phyloP scores from a whole-genome alignment of 352 stramenopile genomes.

The Phytophthora cactorum region DNA sequence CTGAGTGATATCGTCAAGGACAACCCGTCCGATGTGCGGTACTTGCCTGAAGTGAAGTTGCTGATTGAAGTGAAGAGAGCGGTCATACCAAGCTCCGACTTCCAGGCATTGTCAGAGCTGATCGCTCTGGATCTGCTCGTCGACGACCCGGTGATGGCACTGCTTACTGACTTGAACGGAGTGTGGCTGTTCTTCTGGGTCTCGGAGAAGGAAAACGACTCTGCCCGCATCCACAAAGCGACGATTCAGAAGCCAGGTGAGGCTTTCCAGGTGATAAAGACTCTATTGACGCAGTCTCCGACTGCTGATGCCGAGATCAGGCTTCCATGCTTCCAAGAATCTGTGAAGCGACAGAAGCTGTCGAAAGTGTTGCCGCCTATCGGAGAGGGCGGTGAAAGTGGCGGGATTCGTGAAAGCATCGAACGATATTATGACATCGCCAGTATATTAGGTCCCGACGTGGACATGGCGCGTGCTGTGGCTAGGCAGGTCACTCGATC shows the following conservation, averaged over 20 bases:
- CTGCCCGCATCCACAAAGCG: constrained; percentile 26
- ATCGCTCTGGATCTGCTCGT: constrained; percentile 48
- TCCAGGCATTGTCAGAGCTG: constrained; percentile 48
- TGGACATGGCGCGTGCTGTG: too few relatives aligned
- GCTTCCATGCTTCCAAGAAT: constrained; percentile 26
- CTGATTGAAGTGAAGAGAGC: constrained; percentile 52
- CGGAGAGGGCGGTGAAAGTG: constrained; percentile 1
- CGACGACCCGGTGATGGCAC: constrained; percentile 46
- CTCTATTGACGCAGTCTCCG: constrained; percentile 35
- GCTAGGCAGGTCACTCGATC: too few relatives aligned
- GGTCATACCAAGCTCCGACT: constrained; percentile 30
- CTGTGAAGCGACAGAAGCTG: constrained; percentile 43
- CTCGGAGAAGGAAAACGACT: constrained; percentile 21
- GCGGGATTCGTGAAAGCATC: neutral
- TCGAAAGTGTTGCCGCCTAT: neutral
- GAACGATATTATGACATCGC: neutral
- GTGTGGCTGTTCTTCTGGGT: constrained; percentile 53
- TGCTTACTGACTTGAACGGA: constrained; percentile 53
- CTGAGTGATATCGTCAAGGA: constrained; percentile 34
- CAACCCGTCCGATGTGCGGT: constrained; percentile 12
- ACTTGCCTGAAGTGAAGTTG: constrained; percentile 48
- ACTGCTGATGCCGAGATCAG: constrained; percentile 37
- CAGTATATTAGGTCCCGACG: too few relatives aligned
- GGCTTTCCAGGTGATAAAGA: constrained; percentile 25
- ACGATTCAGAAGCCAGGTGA: constrained; percentile 28